These are phyloP conservation scores for Nelumbo lutea DNA, from an alignment of 164 flowering plant species.

Conservation along the genomic window DNA sequence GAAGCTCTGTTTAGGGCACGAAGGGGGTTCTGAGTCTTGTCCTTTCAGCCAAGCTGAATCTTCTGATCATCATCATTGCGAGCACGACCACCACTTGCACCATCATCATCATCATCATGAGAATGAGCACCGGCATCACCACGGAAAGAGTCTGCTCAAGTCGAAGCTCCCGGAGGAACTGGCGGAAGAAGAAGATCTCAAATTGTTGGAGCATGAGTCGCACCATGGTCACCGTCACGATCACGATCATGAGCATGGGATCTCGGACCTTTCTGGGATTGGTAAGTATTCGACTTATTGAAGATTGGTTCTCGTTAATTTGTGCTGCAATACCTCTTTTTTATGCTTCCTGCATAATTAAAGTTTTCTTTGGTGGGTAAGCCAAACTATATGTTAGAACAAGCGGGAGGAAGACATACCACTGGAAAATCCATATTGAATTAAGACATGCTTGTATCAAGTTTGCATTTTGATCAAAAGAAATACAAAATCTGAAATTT, in stretches of 20 bases:
- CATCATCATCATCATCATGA: slow-evolving; percentile 18
- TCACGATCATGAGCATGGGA: slow-evolving; percentile 19
- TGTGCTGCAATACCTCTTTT: background rate
- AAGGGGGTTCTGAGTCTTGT: slow-evolving; percentile 12
- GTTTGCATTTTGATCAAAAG: no score
- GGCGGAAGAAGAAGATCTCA: slow-evolving; percentile 90
- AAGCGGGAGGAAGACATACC: no score
- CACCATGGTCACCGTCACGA: slow-evolving; percentile 24
- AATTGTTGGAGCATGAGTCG: slow-evolving; percentile 41
- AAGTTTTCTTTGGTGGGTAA: no score
- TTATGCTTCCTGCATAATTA: no score
- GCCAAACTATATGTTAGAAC: no score
- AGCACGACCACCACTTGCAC: slow-evolving; percentile 13
- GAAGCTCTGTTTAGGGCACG: slow-evolving; percentile 17
- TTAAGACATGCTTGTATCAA: no score
- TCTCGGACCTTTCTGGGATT: slow-evolving; percentile 40
- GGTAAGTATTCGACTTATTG: slow-evolving; percentile 29
- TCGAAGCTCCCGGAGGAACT: slow-evolving; percentile 71
- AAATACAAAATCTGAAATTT: no score
- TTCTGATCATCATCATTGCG: slow-evolving; percentile 26
- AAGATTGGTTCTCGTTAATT: background rate
- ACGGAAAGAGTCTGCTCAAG: slow-evolving; percentile 5
- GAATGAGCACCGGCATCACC: slow-evolving; percentile 17
- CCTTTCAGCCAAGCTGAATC: background rate
- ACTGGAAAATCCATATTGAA: no score